These are phyloP conservation scores for Rhynchospora pubera DNA, from an alignment of 176 grass and related monocot species.

Conservation along the genomic window DNA sequence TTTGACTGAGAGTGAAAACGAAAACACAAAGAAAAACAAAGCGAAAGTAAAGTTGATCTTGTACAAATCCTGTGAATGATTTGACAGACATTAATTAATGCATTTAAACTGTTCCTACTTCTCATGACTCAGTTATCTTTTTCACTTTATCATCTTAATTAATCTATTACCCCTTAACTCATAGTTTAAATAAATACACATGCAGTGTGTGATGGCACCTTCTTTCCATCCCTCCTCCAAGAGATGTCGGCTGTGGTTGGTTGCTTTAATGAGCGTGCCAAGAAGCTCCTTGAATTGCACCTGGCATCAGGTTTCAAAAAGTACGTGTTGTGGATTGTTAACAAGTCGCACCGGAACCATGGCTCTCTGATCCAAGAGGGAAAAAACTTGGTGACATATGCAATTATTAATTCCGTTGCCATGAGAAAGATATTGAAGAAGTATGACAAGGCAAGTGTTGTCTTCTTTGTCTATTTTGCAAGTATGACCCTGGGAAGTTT, in stretches of 20 bases:
- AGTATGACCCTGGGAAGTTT: background rate
- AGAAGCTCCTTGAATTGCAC: conserved; percentile 68
- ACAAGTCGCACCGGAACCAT: conserved; percentile 35
- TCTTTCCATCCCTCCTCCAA: conserved; percentile 67
- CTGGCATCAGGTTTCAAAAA: conserved; percentile 71
- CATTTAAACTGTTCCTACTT: background rate
- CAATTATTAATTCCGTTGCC: conserved; percentile 83
- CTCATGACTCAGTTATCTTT: background rate
- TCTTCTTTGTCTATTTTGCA: background rate
- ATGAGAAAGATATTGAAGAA: conserved; percentile 96
- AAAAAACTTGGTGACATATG: conserved; percentile 80
- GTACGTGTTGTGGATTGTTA: conserved; percentile 43
- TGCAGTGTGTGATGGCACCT: conserved; percentile 84
- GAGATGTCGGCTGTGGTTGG: conserved; percentile 79
- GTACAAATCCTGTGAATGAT: conserved; percentile 1
- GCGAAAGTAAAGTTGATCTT: background rate
- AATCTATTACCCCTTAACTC: background rate
- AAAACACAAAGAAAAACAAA: background rate
- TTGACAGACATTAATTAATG: background rate
- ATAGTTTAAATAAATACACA: conserved; percentile 20
- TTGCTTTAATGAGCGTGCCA: conserved; percentile 76
- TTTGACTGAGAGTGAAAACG: background rate
- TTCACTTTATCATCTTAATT: background rate
- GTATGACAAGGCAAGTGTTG: conserved; percentile 64
- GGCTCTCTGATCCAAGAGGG: conserved; percentile 49